phyloP scores from a whole-genome alignment of 2,329 filamentous ascomycete species.

The Alternaria viburni region DNA sequence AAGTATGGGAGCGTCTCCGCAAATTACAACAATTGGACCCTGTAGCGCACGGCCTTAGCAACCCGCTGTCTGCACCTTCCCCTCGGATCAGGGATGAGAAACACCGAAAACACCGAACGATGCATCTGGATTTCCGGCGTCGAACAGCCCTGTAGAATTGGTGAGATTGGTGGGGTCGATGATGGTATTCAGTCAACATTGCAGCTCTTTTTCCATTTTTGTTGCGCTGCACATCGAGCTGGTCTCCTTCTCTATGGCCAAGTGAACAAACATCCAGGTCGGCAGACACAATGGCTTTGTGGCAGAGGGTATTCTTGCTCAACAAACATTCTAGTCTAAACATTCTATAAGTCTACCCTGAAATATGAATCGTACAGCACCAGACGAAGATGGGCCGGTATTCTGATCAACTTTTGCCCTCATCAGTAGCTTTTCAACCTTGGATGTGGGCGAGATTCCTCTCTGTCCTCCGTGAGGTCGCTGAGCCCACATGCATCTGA shows the following conservation, averaged over 20 bases:
- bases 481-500: background rate
- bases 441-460: background rate
- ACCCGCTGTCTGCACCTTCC: constrained; percentile 8
- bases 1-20: constrained; percentile 8
- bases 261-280: background rate
- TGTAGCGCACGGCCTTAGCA: constrained; percentile 11
- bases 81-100: constrained; percentile 4
- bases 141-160: background rate
- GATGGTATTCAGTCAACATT: background rate
- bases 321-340: background rate
- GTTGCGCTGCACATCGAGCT: background rate
- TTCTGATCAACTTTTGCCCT: background rate
- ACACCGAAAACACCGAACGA: background rate
- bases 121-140: background rate
- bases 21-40: constrained; percentile 14
- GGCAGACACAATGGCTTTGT: background rate
- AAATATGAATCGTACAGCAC: background rate
- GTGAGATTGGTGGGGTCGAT: background rate
- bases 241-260: background rate
- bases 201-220: background rate
- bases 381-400: background rate
- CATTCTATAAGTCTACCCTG: background rate
- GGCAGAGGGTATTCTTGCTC: background rate
- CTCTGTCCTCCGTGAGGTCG: background rate
- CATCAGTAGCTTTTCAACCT: background rate